Base-by-base conservation (phyloP, 2,329 filamentous ascomycete genomes). In the Aaosphaeria pasadenensis region DNA sequence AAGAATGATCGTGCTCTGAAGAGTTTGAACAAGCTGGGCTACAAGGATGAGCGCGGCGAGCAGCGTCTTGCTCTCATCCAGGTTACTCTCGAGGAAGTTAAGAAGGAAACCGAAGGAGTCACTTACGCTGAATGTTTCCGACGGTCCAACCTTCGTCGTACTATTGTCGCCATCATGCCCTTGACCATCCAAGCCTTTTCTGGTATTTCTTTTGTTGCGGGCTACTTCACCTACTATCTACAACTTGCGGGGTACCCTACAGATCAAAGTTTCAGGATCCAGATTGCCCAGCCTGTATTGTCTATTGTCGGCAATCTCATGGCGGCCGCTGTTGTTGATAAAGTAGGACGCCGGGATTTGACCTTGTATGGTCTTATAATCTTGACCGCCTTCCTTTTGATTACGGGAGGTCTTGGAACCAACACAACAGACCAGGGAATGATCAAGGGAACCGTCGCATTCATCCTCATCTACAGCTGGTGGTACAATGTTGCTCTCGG, bases 401-500 rank as follows among this genome's bases (percentile, higher is more conserved):
- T 72, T 30, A 60, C 75, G 41, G 64, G 63, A 6, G 73, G 74
- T 49, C 64, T 69, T 6, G 57, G 72, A 1, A 73, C 71, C 1
- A 59, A 69, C 1, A 62, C 67, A 7, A 63, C 74, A 6, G 60
- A 71, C 2, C 76, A 91, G 4, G 88, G 87, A 0, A 76, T 91
- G 4, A 55, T 59, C 30, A 36, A 36, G n/a, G 63, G 54, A 17
- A 53, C 53, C 11, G 67, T 71, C 48, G 71, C 72, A 50, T 54
- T 62, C 49, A 54, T 58, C 17, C 36, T 63, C 1, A 7, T 61
- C 11, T 61, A 54, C 30, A 55, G 89, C 0, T 73, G 91, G 42
- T 83, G 85, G 64, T 95, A 95, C 71, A 88, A 95, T 66, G 76
- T 91, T 39, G 87, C 88, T 0, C 89, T 95, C 39, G 90, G 90